Evolutionary conservation across 352 stramenopile species (phyloP).

Genomic region (Phytophthora idaei): DNA sequence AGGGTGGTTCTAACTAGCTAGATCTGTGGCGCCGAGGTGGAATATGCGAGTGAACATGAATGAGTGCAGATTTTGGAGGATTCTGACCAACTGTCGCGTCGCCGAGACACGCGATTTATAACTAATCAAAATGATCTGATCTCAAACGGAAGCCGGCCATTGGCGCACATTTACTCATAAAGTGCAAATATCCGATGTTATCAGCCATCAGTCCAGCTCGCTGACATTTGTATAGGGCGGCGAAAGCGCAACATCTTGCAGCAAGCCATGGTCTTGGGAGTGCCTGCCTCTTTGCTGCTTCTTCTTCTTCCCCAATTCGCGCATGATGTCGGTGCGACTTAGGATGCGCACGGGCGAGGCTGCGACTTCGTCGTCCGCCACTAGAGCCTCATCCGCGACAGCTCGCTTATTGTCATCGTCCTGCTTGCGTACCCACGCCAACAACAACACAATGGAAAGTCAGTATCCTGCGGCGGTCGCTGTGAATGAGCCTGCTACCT

Average conservation of each 20-base stretch:
- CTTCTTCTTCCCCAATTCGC: constrained; percentile 32
- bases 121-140: constrained; percentile 21
- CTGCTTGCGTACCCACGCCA: constrained; percentile 17
- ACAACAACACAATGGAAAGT: constrained; percentile 32
- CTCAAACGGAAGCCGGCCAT: not conserved
- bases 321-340: constrained; percentile 62
- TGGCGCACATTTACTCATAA: not conserved
- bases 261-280: not conserved
- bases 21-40: not conserved
- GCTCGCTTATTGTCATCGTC: constrained; percentile 18
- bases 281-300: constrained; percentile 2
- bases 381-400: not conserved
- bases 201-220: constrained; percentile 43
- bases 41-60: constrained; percentile 12
- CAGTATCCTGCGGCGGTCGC: not conserved
- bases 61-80: too few relatives aligned
- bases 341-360: constrained; percentile 44
- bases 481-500: constrained; percentile 6
- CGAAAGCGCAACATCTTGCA: constrained; percentile 3
- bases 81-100: constrained; percentile 5
- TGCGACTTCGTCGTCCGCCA: constrained; percentile 1
- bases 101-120: constrained; percentile 7
- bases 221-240: constrained; percentile 42
- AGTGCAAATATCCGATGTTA: not conserved
- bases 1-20: not conserved